Conservation (phyloP, 345 rosid species). For the Conringia planisiliqua region DNA sequence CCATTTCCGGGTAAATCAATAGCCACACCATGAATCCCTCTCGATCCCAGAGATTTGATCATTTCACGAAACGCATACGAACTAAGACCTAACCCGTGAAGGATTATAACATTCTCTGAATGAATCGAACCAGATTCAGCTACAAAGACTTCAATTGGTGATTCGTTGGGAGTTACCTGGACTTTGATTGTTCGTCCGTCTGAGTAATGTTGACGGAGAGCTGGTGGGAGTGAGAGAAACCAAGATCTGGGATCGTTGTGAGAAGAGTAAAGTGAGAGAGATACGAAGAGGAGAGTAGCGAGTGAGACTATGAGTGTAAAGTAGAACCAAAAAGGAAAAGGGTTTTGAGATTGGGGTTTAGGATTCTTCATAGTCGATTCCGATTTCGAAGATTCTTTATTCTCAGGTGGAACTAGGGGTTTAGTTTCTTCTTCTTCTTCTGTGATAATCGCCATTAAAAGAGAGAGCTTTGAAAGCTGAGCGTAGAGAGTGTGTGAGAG, state of each 20-base stretch:
- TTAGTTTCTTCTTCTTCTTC: constrained; percentile 43
- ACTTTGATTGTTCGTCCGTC: constrained; percentile 71
- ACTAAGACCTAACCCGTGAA: constrained; percentile 83
- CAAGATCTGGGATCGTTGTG: constrained; percentile 69
- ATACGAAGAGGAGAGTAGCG: constrained; percentile 44
- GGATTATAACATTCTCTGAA: constrained; percentile 54
- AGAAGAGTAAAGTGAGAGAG: constrained; percentile 43
- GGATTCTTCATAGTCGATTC: constrained; percentile 27
- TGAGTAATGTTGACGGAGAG: constrained; percentile 83
- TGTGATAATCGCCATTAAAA: constrained; percentile 68
- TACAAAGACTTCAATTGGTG: constrained; percentile 64
- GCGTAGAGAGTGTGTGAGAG: neutral
- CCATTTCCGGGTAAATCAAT: constrained; percentile 93
- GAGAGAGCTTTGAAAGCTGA: constrained; percentile 1
- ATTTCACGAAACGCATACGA: constrained; percentile 62
- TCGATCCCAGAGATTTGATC: constrained; percentile 49
- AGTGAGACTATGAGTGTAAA: constrained; percentile 53
- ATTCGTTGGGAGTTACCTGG: constrained; percentile 43
- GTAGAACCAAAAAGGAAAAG: constrained; percentile 86
- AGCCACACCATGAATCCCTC: constrained; percentile 64
- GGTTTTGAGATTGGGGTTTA: constrained; percentile 29
- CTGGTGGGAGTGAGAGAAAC: constrained; percentile 68
- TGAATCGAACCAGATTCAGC: constrained; percentile 42
- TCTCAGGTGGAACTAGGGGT: constrained; percentile 23
- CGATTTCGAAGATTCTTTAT: constrained; percentile 11